Percentiles rank a stretch among this genome's conserved stretches.
phyloP scores from a whole-genome alignment of 805 yeast species.

The Millerozyma acaciae region DNA sequence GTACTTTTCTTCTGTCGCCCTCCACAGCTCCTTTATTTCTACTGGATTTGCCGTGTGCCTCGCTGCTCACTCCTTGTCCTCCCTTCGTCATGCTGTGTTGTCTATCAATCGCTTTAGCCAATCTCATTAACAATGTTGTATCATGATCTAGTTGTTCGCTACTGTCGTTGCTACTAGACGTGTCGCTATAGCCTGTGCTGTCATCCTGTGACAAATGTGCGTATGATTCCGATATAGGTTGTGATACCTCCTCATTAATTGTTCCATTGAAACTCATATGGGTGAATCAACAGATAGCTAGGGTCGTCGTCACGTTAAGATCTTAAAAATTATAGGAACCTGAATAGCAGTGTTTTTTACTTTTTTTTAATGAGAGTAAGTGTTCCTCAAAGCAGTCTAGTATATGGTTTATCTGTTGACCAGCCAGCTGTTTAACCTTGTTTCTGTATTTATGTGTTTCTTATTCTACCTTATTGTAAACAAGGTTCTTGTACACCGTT shows the following conservation, averaged over 20 bases:
- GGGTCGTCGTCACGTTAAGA: neutral
- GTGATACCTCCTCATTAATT: conserved; percentile 17
- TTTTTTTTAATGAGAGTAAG: conserved; percentile 1
- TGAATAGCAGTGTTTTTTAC: conserved; percentile 1
- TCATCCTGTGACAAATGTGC: conserved; percentile 24
- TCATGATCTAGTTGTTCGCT: conserved; percentile 1
- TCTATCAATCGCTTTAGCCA: conserved; percentile 15
- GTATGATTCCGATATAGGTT: conserved; percentile 29
- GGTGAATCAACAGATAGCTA: conserved; percentile 1
- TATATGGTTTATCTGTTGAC: no score
- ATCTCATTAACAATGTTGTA: conserved; percentile 10
- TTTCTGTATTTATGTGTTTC: no score
- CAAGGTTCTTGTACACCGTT: conserved; percentile 1
- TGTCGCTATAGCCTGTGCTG: conserved; percentile 4
- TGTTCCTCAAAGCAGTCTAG: neutral
- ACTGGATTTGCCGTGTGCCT: neutral
- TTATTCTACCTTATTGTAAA: conserved; percentile 1
- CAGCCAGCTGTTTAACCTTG: no score
- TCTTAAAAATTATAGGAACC: conserved; percentile 1
- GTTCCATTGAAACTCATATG: conserved; percentile 6
- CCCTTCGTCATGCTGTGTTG: neutral
- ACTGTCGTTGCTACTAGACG: neutral
- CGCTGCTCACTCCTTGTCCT: neutral
- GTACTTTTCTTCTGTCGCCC: neutral
- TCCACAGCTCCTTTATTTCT: no score